These are phyloP conservation scores for Domatiomyces globalis DNA, from an alignment of 2,329 filamentous ascomycete species.

Conservation along the genomic window DNA sequence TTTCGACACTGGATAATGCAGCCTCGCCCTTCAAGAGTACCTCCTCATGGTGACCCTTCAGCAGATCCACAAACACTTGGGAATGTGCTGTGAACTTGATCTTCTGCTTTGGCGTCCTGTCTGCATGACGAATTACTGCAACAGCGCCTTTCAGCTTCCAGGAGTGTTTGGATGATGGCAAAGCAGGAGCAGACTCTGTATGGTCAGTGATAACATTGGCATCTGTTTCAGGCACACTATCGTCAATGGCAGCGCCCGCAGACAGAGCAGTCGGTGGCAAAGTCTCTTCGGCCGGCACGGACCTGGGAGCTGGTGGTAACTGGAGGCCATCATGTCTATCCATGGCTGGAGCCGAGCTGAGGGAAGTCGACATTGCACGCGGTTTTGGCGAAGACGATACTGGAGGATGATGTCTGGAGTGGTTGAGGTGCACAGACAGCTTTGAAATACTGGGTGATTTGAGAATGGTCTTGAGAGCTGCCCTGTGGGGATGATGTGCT, in stretches of 20 bases:
- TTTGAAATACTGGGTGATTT: constrained; percentile 52
- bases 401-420: constrained; percentile 27
- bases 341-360: constrained; percentile 23
- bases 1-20: constrained; percentile 73
- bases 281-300: constrained; percentile 23
- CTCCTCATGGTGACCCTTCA: constrained; percentile 92
- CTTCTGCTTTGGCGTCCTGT: constrained; percentile 96
- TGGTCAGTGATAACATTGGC: constrained; percentile 18
- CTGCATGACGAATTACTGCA: constrained; percentile 87
- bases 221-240: constrained; percentile 20
- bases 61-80: constrained; percentile 82
- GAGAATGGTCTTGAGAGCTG: constrained; percentile 44
- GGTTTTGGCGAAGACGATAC: constrained; percentile 34
- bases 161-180: constrained; percentile 68
- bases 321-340: constrained; percentile 16
- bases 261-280: neutral
- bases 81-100: constrained; percentile 99
- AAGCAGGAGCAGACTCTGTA: constrained; percentile 30
- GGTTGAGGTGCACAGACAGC: constrained; percentile 28
- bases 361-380: constrained; percentile 19
- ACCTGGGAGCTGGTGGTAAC: constrained; percentile 3
- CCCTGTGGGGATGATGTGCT: constrained; percentile 31
- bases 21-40: constrained; percentile 86
- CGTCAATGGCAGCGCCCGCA: constrained; percentile 4
- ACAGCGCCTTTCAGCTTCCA: constrained; percentile 99